Conservation (phyloP, 2,329 filamentous ascomycete genomes). For the Bipolaris oryzae region DNA sequence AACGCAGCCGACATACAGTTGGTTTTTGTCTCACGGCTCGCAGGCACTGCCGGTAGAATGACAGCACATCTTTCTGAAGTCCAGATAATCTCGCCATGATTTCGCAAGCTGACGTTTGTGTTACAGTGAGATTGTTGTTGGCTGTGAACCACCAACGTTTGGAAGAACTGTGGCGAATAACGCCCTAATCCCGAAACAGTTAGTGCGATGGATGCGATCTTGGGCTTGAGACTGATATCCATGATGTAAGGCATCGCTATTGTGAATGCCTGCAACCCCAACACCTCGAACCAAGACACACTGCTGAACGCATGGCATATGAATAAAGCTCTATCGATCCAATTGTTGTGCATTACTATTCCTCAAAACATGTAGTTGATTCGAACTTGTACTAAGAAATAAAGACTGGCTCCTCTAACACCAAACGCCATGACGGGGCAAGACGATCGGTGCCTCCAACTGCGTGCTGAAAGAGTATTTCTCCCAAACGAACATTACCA, state of each 20-base stretch:
- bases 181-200: not conserved
- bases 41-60: slow-evolving; percentile 85
- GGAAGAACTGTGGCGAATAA: not conserved
- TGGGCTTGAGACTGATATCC: slow-evolving; percentile 7
- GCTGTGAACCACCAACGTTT: not conserved
- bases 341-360: not conserved
- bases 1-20: slow-evolving; percentile 57
- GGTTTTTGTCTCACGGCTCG: slow-evolving; percentile 83
- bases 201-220: slow-evolving; percentile 10
- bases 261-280: not conserved
- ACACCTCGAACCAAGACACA: not conserved
- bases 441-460: not conserved
- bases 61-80: slow-evolving; percentile 85
- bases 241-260: slow-evolving; percentile 9
- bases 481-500: not conserved
- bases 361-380: no score
- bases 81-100: slow-evolving; percentile 70
- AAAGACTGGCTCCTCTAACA: not conserved
- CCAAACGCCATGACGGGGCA: not conserved
- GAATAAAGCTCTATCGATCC: not conserved
- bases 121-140: not conserved
- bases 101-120: not conserved
- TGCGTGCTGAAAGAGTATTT: not conserved
- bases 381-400: not conserved
- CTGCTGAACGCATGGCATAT: not conserved